Evolutionary conservation across 1,139 yeast genomes (phyloP), one percentile per base, ranked within the genome.

Genomic region (Pichia sp.): DNA sequence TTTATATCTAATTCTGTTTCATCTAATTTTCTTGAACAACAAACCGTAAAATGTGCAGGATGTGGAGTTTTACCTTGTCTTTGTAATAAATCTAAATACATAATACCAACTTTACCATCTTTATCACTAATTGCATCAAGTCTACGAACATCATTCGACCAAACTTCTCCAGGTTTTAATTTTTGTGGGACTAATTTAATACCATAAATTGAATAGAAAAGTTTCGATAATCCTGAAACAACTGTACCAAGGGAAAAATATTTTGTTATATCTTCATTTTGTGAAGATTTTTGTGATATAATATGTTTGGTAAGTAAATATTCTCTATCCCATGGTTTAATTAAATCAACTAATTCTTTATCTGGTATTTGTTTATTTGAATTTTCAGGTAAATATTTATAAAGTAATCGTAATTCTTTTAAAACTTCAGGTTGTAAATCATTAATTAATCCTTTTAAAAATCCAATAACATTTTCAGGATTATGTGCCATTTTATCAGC

Each of bases 41-140:
- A 89, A n/a, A 91, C 87, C 0, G 98, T 91, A 62, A 87, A 93
- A 64, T 91, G 99, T 0, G 98, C 95, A 1, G 98, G 96, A 48
- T 78, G 77, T 3, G 78, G 70, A 0, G 76, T 70, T 57, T 82
- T 82, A 21, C 82, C 81, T 0, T 61, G 64, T 38, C 88, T 65
- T 53, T 74, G 76, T 51, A 79, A 78, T 33, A 82, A 58, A 55
- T 82, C 91, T 52, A 85, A 74, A 56, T 82, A 82, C 28, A 82
- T 76, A 15, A 77, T 69, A 11, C 88, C 88, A 35, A 79, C 68
- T 10, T 68, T 50, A 1, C 79, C 80, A 35, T 79, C 82, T 1
- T 62, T 59, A 42, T 78, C 83, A 35, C 78, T 69, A 15, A 76
- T 67, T 8, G 87, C 96, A 47, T 82, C 77, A 26, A 93, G 64